Base-by-base conservation (phyloP, 495 filamentous ascomycete species). In the Terfezia boudieri region DNA sequence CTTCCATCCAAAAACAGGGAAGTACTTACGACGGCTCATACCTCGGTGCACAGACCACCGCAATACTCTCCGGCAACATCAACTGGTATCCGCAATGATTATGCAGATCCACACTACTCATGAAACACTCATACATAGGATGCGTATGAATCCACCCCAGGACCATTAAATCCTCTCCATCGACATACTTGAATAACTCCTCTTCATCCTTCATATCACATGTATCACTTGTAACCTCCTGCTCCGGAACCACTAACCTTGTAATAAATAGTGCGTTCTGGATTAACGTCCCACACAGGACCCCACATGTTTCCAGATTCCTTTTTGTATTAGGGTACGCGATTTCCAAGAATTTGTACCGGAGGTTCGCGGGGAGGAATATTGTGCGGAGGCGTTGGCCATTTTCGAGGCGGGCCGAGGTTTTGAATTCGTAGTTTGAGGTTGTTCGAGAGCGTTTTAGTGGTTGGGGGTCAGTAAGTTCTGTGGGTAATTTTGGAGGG, bases 111-210 rank as follows among this genome's bases (percentile, higher is more conserved):
- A 88, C 74, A 36, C 81, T 87, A 68, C 86, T 93, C 85, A 98
- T 90, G 65, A 98, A 98, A 66, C 90, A 98, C 1, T 86, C 93
- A 70, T 98, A 92, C 0, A 80, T 84, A 0, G 90, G 90, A 65
- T 98, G 90, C 0, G 90, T 98, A 65, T 98, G 90, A 55, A 98
- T 98, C 90, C 90, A 98, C 53, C 90, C 90, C 9, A 95, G 73
- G 56, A 90, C 79, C 69, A 95, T 80, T 41, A 96, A 64, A 49
- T 94, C 84, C 60, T 94, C 80, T 8, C 71, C 73, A 59, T 89
- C 80, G 61, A 84, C 89, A 63, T 87, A 96, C 36, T 92, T 84
- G 49, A 94, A 83, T 22, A 94, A 74, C 0, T 75, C 78, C 37
- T 72, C 73, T 62, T 94, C 89, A 59, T 94, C 87, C 26, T 83